Base-by-base conservation (phyloP, 306 rosid genomes). In the Prosopis cineraria region DNA sequence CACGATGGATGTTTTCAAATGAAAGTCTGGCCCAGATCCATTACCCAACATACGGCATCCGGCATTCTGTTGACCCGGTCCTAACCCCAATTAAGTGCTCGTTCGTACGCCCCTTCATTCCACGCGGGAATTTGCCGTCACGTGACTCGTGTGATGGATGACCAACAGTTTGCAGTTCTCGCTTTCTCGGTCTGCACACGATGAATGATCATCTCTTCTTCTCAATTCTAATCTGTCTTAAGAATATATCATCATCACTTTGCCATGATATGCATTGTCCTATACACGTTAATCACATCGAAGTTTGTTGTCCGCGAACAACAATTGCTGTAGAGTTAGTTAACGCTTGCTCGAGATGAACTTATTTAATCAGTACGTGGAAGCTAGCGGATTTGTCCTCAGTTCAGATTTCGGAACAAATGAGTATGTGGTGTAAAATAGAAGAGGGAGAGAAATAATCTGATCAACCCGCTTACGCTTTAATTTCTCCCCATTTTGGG, bases 391-490 rank as follows among this genome's bases (percentile, higher is more conserved):
- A 45, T 72, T 66, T 84, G 74, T 84, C 66, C 59, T 17, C 16
- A 40, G 44, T 80, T 77, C 24, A 27, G 55, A 79, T 80, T 67
- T 77, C 37, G 68, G 68, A 77, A 55, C 73, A 76, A 47, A 77
- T 45, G 39, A 56, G 40, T 13, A 27, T 58, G 24, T 62, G 50
- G 55, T 47, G 72, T 62, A 16, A 48, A 74, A 41, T 0, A 22
- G 20, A 55, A 74, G 41, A 12, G 16, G 50, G 33, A 39, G 40
- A n/a, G 31, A 55, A 67, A 13, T 40, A 36, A 4, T 11, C 14
- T 14, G 14, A 8, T 53, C 2, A 1, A 50, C 72, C 48, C 56
- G 69, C 80, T 66, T 34, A 76, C 56, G 65, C 68, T 60, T 62
- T 80, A 76, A 68, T 64, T 77, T 77, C 72, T 41, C 0, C 75